These are phyloP conservation scores for Saccharomycopsis synnaedendra DNA, from an alignment of 805 yeast genomes.

Conservation along the genomic window DNA sequence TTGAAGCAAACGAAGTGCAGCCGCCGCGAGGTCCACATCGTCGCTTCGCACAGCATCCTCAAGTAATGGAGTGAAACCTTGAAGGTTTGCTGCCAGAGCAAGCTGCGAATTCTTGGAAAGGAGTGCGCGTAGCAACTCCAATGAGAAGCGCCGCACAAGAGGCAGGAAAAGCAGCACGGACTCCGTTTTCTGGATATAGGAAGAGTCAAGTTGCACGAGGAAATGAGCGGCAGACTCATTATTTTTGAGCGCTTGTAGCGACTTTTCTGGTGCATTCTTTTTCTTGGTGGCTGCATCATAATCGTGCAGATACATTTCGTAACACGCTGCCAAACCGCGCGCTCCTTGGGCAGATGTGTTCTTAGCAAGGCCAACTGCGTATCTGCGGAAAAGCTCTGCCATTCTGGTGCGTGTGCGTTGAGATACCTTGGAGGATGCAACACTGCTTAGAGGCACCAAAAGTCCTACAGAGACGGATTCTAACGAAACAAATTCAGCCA, in stretches of 20 bases:
- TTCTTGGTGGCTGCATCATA: slow-evolving; percentile 23
- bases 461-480: slow-evolving; percentile 14
- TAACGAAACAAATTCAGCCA: slow-evolving; percentile 54
- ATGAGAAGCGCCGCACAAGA: slow-evolving; percentile 33
- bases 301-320: slow-evolving; percentile 48
- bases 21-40: slow-evolving; percentile 65
- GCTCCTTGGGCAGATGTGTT: slow-evolving; percentile 49
- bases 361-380: slow-evolving; percentile 66
- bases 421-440: slow-evolving; percentile 59
- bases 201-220: slow-evolving; percentile 42
- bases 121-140: slow-evolving; percentile 61
- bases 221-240: slow-evolving; percentile 52
- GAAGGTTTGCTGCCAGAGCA: slow-evolving; percentile 45
- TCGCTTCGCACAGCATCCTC: slow-evolving; percentile 49
- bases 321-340: slow-evolving; percentile 59
- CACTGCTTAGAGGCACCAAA: slow-evolving; percentile 36
- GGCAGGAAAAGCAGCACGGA: slow-evolving; percentile 17
- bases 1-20: slow-evolving; percentile 54
- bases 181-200: too few relatives aligned
- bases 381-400: slow-evolving; percentile 67
- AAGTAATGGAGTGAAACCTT: slow-evolving; percentile 66
- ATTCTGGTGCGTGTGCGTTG: slow-evolving; percentile 56
- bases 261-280: too few relatives aligned
- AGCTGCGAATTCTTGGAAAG: slow-evolving; percentile 52
- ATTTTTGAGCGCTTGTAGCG: slow-evolving; percentile 13